Evolutionary conservation across 768 basidiomycete genomes (phyloP).

Genomic region (Lentinula sp.): DNA sequence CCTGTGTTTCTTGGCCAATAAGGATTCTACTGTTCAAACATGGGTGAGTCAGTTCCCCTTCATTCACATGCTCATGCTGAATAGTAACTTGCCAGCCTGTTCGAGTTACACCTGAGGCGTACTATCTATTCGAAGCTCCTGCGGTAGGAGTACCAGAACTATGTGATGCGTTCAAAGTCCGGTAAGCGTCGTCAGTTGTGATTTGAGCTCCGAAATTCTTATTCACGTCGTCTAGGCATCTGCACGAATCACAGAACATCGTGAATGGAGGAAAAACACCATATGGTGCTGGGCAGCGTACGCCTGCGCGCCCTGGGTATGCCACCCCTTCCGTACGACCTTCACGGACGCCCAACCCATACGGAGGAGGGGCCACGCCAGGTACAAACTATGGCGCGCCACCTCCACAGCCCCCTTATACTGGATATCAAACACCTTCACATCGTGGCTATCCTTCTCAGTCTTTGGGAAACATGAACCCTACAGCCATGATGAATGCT

Average conservation of each 20-base stretch:
- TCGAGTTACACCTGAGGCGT: constrained; percentile 82
- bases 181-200: constrained; percentile 31
- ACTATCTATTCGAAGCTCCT: constrained; percentile 85
- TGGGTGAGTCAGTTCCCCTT: constrained; percentile 57
- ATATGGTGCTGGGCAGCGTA: constrained; percentile 67
- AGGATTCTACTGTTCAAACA: constrained; percentile 81
- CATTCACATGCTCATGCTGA: constrained; percentile 6
- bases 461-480: constrained; percentile 55
- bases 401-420: constrained; percentile 27
- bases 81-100: constrained; percentile 52
- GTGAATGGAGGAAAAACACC: constrained; percentile 70
- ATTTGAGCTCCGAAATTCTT: constrained; percentile 4
- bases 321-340: constrained; percentile 80
- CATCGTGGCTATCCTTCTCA: constrained; percentile 34
- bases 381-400: constrained; percentile 18
- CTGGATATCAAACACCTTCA: constrained; percentile 44
- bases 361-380: constrained; percentile 40
- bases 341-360: constrained; percentile 76
- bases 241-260: constrained; percentile 70
- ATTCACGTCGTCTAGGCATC: constrained; percentile 42
- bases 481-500: constrained; percentile 58
- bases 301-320: constrained; percentile 66
- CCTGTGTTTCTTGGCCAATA: constrained; percentile 89
- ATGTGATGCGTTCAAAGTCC: constrained; percentile 95
- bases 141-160: constrained; percentile 89